A percentile compares a stretch with the other conserved stretches of the same genome.
phyloP scores from a whole-genome alignment of 2,329 filamentous ascomycete species.

The Monilinia vaccinii-corymbosi region DNA sequence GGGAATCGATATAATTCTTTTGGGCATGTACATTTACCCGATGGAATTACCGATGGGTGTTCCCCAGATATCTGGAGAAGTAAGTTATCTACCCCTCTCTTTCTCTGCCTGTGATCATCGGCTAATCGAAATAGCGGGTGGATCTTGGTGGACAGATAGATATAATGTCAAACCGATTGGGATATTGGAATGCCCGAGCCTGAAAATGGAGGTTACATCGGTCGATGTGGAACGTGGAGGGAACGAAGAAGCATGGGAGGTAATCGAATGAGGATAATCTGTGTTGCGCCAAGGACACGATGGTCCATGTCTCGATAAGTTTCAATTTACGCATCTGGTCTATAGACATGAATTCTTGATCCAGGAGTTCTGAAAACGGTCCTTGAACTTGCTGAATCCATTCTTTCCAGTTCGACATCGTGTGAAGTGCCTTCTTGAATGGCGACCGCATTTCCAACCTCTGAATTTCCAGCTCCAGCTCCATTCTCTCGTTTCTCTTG shows the following conservation, averaged over 20 bases:
- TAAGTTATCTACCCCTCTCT: conserved; percentile 8
- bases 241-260: neutral
- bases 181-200: conserved; percentile 12
- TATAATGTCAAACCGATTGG: conserved; percentile 19
- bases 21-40: conserved; percentile 23
- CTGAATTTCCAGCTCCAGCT: conserved; percentile 4
- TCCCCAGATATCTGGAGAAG: conserved; percentile 22
- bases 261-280: neutral
- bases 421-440: conserved; percentile 14
- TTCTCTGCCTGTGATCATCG: neutral
- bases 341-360: conserved; percentile 9
- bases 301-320: neutral
- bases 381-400: conserved; percentile 49
- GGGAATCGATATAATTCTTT: conserved; percentile 28
- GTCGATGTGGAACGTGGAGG: neutral
- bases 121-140: conserved; percentile 12
- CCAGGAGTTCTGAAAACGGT: conserved; percentile 50
- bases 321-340: neutral
- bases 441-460: neutral
- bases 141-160: conserved; percentile 20
- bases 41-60: conserved; percentile 18
- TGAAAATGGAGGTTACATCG: neutral
- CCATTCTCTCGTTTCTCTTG: conserved; percentile 9
- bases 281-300: neutral
- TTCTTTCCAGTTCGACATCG: conserved; percentile 35